Conservation (phyloP, 495 filamentous ascomycete genomes). For the Daldinia concentrica region DNA sequence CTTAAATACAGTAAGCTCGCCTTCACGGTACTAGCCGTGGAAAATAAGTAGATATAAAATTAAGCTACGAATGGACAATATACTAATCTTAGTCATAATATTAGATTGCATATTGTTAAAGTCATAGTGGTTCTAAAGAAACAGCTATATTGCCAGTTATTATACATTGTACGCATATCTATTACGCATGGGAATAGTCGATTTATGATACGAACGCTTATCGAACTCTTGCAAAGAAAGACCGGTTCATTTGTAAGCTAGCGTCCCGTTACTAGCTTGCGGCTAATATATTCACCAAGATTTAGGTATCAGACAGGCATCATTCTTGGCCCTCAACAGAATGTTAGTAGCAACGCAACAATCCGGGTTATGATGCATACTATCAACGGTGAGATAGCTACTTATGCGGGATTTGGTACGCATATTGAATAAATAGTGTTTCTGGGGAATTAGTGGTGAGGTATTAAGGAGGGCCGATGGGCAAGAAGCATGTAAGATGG, state of each 20-base stretch:
- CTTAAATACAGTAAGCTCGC: not conserved
- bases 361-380: not conserved
- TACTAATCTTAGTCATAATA: not conserved
- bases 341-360: not conserved
- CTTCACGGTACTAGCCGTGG: not conserved
- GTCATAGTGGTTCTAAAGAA: not conserved
- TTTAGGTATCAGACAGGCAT: not conserved
- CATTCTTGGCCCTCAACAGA: not conserved
- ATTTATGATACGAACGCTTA: not conserved
- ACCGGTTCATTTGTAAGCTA: not conserved
- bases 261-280: not conserved
- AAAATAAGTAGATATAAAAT: not conserved
- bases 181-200: not conserved
- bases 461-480: not conserved
- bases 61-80: not conserved
- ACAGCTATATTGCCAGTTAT: not conserved
- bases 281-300: not conserved
- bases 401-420: not conserved
- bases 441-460: not conserved
- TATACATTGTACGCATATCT: not conserved
- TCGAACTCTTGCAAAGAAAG: not conserved
- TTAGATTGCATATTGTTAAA: not conserved
- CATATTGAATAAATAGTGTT: not conserved
- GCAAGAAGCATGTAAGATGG: not conserved
- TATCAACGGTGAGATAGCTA: not conserved